Conservation (phyloP, 78 protist species). For the Speleostelium caveatum region DNA sequence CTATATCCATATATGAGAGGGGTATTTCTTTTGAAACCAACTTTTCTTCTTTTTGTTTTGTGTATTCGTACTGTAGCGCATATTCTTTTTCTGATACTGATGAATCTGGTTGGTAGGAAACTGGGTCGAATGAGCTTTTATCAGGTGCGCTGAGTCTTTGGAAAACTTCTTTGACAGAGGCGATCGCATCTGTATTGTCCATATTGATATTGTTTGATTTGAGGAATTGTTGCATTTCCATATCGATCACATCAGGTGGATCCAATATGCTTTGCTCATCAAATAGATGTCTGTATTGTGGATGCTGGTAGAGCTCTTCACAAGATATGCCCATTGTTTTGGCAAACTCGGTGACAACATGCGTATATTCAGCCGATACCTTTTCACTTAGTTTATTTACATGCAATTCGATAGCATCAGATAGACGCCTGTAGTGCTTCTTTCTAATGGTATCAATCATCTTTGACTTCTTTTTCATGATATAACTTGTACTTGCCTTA, state of each 20-base stretch:
- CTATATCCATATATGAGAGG: neutral
- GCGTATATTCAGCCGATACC: neutral
- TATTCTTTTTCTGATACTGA: neutral
- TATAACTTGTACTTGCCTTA: neutral
- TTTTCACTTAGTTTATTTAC: neutral
- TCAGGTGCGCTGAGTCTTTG: neutral
- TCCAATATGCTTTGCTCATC: neutral
- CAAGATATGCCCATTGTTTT: neutral
- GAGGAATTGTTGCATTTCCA: neutral
- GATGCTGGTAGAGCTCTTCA: neutral
- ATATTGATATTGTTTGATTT: too few species aligned
- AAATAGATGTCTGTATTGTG: neutral
- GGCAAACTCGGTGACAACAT: neutral
- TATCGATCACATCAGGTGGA: neutral
- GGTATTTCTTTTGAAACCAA: neutral
- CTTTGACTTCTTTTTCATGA: neutral
- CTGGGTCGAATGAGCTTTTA: neutral
- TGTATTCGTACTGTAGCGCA: neutral
- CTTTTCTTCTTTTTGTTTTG: neutral
- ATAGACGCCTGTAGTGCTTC: slow-evolving; percentile 36
- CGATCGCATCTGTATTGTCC: too few species aligned
- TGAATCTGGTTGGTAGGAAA: neutral
- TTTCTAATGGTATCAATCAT: slow-evolving; percentile 18
- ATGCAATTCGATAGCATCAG: neutral
- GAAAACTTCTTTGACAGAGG: neutral